These are phyloP conservation scores for Pilasporangium apinafurcum DNA, from an alignment of 352 stramenopile genomes.

Conservation along the genomic window DNA sequence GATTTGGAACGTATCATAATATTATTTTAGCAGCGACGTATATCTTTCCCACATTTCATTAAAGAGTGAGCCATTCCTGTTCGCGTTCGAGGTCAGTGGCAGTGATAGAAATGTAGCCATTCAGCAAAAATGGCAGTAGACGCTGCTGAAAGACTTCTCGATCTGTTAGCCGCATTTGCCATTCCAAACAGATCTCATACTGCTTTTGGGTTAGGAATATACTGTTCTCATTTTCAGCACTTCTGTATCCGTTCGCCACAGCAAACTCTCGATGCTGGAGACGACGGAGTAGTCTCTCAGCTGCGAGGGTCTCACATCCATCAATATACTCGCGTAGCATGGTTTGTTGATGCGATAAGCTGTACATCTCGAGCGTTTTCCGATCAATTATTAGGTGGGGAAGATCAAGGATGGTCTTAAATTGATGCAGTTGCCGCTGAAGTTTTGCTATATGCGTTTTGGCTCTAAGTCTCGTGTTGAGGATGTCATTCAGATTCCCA, in stretches of 20 bases:
- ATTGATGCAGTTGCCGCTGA: constrained; percentile 3
- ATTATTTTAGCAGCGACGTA: constrained; percentile 3
- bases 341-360: constrained; percentile 13
- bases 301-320: constrained; percentile 21
- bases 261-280: constrained; percentile 24
- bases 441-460: neutral
- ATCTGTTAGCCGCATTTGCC: constrained; percentile 11
- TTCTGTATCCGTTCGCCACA: constrained; percentile 8
- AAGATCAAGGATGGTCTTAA: constrained; percentile 5
- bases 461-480: neutral
- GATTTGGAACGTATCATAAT: constrained; percentile 8
- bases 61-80: constrained; percentile 14
- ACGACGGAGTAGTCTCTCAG: constrained; percentile 24
- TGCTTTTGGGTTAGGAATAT: constrained; percentile 33
- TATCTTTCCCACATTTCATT: neutral
- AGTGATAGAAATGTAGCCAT: constrained; percentile 23
- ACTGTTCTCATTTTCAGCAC: neutral
- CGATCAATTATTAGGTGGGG: neutral
- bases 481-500: neutral
- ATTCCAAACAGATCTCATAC: constrained; percentile 22
- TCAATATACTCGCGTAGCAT: constrained; percentile 21
- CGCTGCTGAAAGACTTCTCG: constrained; percentile 15
- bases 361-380: constrained; percentile 15
- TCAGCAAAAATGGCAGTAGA: constrained; percentile 26
- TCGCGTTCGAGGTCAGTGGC: constrained; percentile 18